Conservation (phyloP, 2,329 filamentous ascomycete species). For the Fusarium annulatum region DNA sequence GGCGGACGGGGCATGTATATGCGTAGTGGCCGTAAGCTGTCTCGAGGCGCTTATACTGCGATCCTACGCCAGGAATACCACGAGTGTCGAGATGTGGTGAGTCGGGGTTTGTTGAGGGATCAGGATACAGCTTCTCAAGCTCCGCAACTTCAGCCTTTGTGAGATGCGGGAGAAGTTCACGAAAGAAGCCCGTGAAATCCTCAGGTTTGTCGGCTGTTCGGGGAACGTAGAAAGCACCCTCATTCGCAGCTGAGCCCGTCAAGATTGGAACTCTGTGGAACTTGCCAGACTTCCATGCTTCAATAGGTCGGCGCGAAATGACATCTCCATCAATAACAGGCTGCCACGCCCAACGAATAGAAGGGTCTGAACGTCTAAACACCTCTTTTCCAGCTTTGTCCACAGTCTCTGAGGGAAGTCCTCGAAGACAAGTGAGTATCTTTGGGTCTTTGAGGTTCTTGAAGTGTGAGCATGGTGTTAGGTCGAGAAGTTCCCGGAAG, state of each 20-base stretch:
- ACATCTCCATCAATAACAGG: slow-evolving; percentile 47
- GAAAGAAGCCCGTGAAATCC: slow-evolving; percentile 46
- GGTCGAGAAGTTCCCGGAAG: slow-evolving; percentile 46
- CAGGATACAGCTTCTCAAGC: slow-evolving; percentile 35
- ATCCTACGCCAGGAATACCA: slow-evolving; percentile 22
- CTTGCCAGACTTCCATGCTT: slow-evolving; percentile 49
- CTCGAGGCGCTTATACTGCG: slow-evolving; percentile 37
- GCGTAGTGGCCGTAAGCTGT: slow-evolving; percentile 41
- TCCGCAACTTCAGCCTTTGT: slow-evolving; percentile 21
- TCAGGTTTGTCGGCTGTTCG: slow-evolving; percentile 24
- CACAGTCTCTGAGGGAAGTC: slow-evolving; percentile 40
- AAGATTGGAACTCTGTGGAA: slow-evolving; percentile 48
- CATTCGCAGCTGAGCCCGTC: slow-evolving; percentile 46
- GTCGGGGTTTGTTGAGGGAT: slow-evolving; percentile 25
- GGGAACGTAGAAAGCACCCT: slow-evolving; percentile 47
- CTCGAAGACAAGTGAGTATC: slow-evolving; percentile 42
- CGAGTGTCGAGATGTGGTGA: slow-evolving; percentile 35
- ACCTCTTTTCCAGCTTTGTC: slow-evolving; percentile 45
- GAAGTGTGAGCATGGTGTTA: slow-evolving; percentile 44
- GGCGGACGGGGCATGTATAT: slow-evolving; percentile 39
- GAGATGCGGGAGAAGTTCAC: slow-evolving; percentile 43
- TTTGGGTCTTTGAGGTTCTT: slow-evolving; percentile 42
- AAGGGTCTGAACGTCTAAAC: slow-evolving; percentile 44
- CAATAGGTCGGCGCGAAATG: slow-evolving; percentile 46
- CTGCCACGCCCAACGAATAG: slow-evolving; percentile 49